Evolutionary conservation across 202 grass and related monocot genomes (phyloP).

Genomic region (Carex sylvatica): DNA sequence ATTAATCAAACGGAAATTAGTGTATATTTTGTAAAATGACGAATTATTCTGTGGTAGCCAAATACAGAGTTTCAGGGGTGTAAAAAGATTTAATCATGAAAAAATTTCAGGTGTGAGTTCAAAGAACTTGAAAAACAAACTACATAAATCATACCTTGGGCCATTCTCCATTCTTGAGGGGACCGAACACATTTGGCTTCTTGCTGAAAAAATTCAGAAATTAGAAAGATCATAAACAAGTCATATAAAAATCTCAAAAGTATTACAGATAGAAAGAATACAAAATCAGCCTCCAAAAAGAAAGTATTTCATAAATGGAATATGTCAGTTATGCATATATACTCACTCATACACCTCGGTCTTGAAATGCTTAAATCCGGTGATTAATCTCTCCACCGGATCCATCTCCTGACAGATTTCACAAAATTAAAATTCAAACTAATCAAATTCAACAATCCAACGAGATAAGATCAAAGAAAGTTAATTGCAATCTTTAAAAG

Average conservation of each 20-base stretch:
- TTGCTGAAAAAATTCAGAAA: constrained; percentile 40
- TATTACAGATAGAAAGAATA: not conserved
- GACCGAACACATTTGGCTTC: constrained; percentile 54
- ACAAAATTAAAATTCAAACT: not conserved
- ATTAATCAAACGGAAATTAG: too few species aligned
- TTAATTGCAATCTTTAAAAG: not conserved
- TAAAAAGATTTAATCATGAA: too few species aligned
- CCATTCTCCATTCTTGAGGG: constrained; percentile 48
- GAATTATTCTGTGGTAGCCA: too few species aligned
- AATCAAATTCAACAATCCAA: not conserved
- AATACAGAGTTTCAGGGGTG: too few species aligned
- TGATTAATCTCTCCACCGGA: constrained; percentile 46
- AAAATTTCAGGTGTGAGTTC: too few species aligned
- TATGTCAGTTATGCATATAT: not conserved
- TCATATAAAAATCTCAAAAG: not conserved
- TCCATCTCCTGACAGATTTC: constrained; percentile 40
- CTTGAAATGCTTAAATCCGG: constrained; percentile 72
- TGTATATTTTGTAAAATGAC: too few species aligned
- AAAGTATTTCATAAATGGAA: too few species aligned
- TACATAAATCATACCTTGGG: constrained; percentile 44
- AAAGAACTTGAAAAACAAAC: too few species aligned
- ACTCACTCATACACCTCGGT: constrained; percentile 64
- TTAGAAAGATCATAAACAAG: not conserved
- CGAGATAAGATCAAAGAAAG: not conserved
- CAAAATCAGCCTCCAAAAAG: not conserved